Evolutionary conservation across 2,329 filamentous ascomycete species (phyloP).

Genomic region (Aphanocladium album): DNA sequence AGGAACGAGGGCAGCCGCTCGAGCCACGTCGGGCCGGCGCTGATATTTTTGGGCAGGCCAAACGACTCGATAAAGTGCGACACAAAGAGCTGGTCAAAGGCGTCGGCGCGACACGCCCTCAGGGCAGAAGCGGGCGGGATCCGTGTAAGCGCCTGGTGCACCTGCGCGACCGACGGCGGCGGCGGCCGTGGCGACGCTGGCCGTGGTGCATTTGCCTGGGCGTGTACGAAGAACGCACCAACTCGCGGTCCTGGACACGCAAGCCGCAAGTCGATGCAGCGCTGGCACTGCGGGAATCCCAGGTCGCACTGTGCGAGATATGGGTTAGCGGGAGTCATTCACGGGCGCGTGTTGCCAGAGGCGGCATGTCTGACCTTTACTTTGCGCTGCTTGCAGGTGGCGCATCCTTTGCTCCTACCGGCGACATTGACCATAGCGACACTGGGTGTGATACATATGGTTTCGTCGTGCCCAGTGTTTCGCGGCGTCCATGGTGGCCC

Average conservation of each 20-base stretch:
- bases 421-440: constrained; percentile 32
- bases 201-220: background rate
- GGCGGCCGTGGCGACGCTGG: background rate
- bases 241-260: background rate
- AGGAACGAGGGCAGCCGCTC: constrained; percentile 3
- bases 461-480: background rate
- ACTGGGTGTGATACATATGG: background rate
- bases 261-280: background rate
- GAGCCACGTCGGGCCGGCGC: background rate
- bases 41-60: background rate
- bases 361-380: background rate
- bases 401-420: constrained; percentile 8
- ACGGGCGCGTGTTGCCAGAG: too few relatives aligned
- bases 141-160: background rate
- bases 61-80: constrained; percentile 7
- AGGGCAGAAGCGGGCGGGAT: background rate
- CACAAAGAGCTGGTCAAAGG: constrained; percentile 8
- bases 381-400: background rate
- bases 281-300: constrained; percentile 1
- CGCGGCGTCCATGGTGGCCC: background rate
- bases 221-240: constrained; percentile 9
- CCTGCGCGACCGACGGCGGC: background rate
- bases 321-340: background rate
- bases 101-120: background rate
- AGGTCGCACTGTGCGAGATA: constrained; percentile 4